Base-by-base conservation (phyloP, 1,284 basidiomycete species). In the Cystobasidium sp. region DNA sequence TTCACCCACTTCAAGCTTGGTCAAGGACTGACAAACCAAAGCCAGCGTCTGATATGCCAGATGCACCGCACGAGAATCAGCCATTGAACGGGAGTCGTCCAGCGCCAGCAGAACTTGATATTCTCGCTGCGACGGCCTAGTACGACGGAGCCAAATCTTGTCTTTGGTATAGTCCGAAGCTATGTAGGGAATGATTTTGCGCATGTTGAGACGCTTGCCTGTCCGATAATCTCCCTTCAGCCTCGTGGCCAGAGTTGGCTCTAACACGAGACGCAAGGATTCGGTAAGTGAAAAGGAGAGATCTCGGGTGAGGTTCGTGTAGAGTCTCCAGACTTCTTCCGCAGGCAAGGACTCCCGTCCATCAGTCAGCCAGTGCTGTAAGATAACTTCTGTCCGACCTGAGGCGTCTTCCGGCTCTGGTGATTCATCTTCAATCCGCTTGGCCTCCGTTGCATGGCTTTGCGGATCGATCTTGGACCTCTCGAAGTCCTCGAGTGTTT, bases 141-240 rank as follows among this genome's bases (percentile, higher is more conserved):
- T 97, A 41, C 97, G 88, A 39, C 97, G 89, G 44, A 99, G 86
- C 97, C 97, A 99, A 79, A 99, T 99, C 85, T 97, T 97, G 86
- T 99, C 97, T 83, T 99, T 99, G 73, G 95, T 97, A 85, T 94
- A 99, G 84, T 99, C 97, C 82, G 91, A 94, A 9, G 97, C 97
- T 78, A 99, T 96, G 85, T 97, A 99, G 1, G 93, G 90, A 72
- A 99, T 94, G 82, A 99, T 95, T 85, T 97, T 97, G 82, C 96
- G 94, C 96, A 99, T 98, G 84, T 99, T 99, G 59, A 99, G 88
- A 31, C 97, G 88, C 84, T 99, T 99, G 67, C 97, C 97, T 0
- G 93, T 97, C 58, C 96, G 91, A 83, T 97, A 99, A 84, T 99
- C 97, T 56, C 97, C 97, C 83, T 92, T 92, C 53, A 99, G 87